These are phyloP conservation scores for Plasmodium falciparum DNA, from an alignment of 169 alveolate species.

Conservation along the genomic window DNA sequence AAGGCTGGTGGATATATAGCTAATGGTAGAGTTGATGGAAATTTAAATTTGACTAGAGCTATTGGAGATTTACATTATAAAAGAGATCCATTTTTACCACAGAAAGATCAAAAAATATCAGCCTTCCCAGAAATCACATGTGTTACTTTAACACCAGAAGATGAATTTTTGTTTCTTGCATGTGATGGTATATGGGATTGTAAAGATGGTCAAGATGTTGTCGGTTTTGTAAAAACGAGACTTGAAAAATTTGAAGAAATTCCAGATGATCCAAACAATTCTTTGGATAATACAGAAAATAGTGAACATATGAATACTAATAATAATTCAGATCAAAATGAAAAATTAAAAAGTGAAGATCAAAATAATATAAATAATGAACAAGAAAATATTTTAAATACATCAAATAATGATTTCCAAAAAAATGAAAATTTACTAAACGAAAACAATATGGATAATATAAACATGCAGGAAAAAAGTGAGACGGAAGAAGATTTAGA, in stretches of 20 bases:
- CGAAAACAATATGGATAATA: slow-evolving; percentile 11
- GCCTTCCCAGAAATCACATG: slow-evolving; percentile 96
- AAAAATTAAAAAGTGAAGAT: slow-evolving; percentile 14
- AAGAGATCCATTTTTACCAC: slow-evolving; percentile 88
- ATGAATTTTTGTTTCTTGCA: slow-evolving; percentile 97
- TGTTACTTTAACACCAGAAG: slow-evolving; percentile 87
- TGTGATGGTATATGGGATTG: slow-evolving; percentile 99
- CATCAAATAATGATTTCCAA: not conserved
- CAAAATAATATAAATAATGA: slow-evolving; percentile 7
- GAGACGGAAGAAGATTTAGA: slow-evolving; percentile 1
- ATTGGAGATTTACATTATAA: slow-evolving; percentile 98
- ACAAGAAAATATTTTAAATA: not conserved
- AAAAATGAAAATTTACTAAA: slow-evolving; percentile 11
- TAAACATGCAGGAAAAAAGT: slow-evolving; percentile 7
- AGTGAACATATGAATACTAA: slow-evolving; percentile 3
- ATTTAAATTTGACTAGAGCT: slow-evolving; percentile 96
- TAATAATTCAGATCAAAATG: slow-evolving; percentile 31
- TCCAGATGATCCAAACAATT: not conserved
- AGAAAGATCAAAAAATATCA: slow-evolving; percentile 94
- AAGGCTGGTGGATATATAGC: slow-evolving; percentile 97
- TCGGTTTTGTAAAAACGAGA: slow-evolving; percentile 87
- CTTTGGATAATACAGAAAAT: slow-evolving; percentile 11
- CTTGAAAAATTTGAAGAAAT: slow-evolving; percentile 53
- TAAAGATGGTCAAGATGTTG: slow-evolving; percentile 93
- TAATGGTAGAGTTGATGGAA: slow-evolving; percentile 97